Evolutionary conservation across 2,329 filamentous ascomycete genomes (phyloP).

Genomic region (Aspergillus neotritici): DNA sequence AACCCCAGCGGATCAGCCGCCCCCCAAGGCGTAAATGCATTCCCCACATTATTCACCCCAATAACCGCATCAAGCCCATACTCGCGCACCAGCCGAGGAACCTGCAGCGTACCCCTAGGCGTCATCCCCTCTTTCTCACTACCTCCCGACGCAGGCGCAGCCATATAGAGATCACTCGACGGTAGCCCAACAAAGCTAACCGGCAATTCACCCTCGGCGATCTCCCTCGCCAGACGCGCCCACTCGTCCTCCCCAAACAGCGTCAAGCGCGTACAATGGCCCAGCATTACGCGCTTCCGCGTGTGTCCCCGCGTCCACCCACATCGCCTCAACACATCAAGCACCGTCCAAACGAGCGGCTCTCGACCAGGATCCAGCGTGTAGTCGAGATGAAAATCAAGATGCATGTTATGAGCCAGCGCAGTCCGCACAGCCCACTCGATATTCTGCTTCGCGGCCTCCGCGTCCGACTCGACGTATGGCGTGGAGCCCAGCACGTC

Average conservation of each 20-base stretch:
- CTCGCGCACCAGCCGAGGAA: constrained; percentile 56
- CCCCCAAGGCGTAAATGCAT: constrained; percentile 67
- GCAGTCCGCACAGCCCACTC: constrained; percentile 57
- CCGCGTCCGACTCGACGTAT: constrained; percentile 57
- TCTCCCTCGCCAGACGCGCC: constrained; percentile 42
- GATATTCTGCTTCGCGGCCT: constrained; percentile 52
- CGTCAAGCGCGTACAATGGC: constrained; percentile 64
- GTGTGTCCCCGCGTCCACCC: constrained; percentile 45
- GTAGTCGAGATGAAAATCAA: constrained; percentile 71
- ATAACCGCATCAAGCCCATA: constrained; percentile 56
- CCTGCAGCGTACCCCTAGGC: constrained; percentile 56
- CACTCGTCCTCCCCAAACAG: constrained; percentile 50
- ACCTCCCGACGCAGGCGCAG: constrained; percentile 41
- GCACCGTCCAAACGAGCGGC: constrained; percentile 50
- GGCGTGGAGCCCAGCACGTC: constrained; percentile 63
- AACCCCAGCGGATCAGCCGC: constrained; percentile 60
- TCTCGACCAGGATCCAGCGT: constrained; percentile 50
- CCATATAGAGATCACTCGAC: constrained; percentile 69
- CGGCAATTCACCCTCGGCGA: constrained; percentile 48
- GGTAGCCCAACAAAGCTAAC: constrained; percentile 64
- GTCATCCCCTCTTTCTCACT: constrained; percentile 11
- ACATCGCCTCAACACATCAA: constrained; percentile 46
- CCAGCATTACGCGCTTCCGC: constrained; percentile 52
- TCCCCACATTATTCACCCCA: constrained; percentile 67
- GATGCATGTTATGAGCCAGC: constrained; percentile 47